Evolutionary conservation across 345 rosid species (phyloP).

Genomic region (Brassica cretica): DNA sequence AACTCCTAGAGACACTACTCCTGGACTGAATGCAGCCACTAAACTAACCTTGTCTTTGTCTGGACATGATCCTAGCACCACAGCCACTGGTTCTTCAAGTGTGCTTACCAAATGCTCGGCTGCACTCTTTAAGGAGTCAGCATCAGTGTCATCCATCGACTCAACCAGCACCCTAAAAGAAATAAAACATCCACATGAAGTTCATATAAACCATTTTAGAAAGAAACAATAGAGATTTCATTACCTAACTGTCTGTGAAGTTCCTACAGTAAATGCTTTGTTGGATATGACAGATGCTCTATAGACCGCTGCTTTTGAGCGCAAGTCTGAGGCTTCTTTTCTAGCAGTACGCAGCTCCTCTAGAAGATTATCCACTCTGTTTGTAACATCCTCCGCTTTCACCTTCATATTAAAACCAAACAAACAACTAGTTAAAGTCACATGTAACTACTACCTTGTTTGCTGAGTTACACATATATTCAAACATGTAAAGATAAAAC

Average conservation of each 20-base stretch:
- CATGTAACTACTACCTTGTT: not conserved
- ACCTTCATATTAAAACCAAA: slow-evolving; percentile 52
- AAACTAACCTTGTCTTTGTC: slow-evolving; percentile 90
- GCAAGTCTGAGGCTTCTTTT: slow-evolving; percentile 72
- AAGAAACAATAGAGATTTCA: not conserved
- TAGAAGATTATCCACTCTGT: slow-evolving; percentile 72
- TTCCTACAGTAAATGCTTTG: slow-evolving; percentile 66
- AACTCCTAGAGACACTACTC: slow-evolving; percentile 68
- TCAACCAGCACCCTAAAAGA: slow-evolving; percentile 75
- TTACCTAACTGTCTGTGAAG: slow-evolving; percentile 61
- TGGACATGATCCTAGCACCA: slow-evolving; percentile 79
- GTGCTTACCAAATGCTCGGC: slow-evolving; percentile 68
- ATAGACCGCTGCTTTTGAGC: slow-evolving; percentile 71
- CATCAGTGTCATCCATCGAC: slow-evolving; percentile 74
- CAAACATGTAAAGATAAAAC: slow-evolving; percentile 6
- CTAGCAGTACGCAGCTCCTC: slow-evolving; percentile 73
- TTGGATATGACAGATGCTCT: slow-evolving; percentile 68
- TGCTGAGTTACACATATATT: not conserved
- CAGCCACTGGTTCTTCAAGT: slow-evolving; percentile 79
- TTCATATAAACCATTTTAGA: not conserved
- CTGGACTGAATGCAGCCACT: slow-evolving; percentile 82
- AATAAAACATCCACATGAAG: slow-evolving; percentile 15
- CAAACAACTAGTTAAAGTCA: slow-evolving; percentile 1
- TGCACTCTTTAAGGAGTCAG: slow-evolving; percentile 81
- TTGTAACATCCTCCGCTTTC: slow-evolving; percentile 83